These are phyloP conservation scores for Daldinia grandis DNA, from an alignment of 495 filamentous ascomycete species.

Conservation along the genomic window DNA sequence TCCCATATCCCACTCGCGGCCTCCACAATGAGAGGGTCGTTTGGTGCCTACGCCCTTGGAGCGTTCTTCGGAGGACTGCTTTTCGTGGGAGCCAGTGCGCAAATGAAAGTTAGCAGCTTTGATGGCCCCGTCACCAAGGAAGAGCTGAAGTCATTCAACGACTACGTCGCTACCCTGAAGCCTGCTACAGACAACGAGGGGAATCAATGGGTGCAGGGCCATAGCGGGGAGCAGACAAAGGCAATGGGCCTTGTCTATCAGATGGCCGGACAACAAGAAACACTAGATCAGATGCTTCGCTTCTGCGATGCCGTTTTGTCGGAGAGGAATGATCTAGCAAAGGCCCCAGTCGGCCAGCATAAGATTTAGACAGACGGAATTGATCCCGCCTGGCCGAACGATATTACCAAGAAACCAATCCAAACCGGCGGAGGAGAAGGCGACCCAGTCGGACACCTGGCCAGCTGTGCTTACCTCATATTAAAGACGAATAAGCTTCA, in stretches of 20 bases:
- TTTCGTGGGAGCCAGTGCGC: background rate
- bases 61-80: background rate
- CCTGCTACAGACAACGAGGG: conserved; percentile 19
- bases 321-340: conserved; percentile 30
- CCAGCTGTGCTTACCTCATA: background rate
- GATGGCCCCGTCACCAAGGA: conserved; percentile 29
- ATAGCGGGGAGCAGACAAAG: conserved; percentile 32
- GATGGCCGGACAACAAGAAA: conserved; percentile 25
- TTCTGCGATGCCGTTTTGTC: conserved; percentile 35
- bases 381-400: conserved; percentile 9
- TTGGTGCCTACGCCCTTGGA: background rate
- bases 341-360: conserved; percentile 23
- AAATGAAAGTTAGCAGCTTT: conserved; percentile 35
- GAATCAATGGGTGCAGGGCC: conserved; percentile 32
- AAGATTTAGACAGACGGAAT: conserved; percentile 30
- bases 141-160: conserved; percentile 32
- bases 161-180: conserved; percentile 20
- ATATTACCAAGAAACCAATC: background rate
- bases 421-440: background rate
- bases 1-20: background rate
- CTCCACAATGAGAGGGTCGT: background rate
- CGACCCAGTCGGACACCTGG: background rate
- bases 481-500: background rate
- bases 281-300: conserved; percentile 30
- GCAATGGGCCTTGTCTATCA: conserved; percentile 32